Conservation (phyloP, 768 basidiomycete species). For the Cystofilobasidium capitatum region DNA sequence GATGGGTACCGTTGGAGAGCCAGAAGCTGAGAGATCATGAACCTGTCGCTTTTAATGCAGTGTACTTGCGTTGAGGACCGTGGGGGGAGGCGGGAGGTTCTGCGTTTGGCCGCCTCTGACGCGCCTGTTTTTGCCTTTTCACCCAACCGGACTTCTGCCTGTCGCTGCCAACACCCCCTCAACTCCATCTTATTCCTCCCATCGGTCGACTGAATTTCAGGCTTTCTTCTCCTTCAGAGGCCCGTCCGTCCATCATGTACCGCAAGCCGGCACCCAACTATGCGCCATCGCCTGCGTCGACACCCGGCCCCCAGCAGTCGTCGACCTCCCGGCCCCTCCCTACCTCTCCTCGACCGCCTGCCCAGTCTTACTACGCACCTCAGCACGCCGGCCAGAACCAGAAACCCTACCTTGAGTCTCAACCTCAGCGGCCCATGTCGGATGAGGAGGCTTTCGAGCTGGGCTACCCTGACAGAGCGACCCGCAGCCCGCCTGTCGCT, state of each 20-base stretch:
- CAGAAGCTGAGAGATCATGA: too few relatives aligned
- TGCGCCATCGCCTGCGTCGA: background rate
- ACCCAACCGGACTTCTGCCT: too few relatives aligned
- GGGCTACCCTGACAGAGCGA: slow-evolving; percentile 14
- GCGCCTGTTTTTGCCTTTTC: too few relatives aligned
- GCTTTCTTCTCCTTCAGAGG: too few relatives aligned
- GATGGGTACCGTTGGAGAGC: too few relatives aligned
- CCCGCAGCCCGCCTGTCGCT: background rate
- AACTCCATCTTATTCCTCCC: too few relatives aligned
- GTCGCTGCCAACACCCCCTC: too few relatives aligned
- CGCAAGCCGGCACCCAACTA: background rate
- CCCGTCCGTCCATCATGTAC: background rate
- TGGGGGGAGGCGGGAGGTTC: too few relatives aligned
- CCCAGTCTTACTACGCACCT: background rate
- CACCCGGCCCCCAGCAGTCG: background rate
- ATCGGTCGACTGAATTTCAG: too few relatives aligned
- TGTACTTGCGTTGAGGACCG: too few relatives aligned
- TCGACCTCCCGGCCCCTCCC: background rate
- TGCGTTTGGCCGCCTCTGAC: too few relatives aligned
- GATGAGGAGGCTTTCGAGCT: slow-evolving; percentile 21
- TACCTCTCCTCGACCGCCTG: background rate
- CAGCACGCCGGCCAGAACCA: background rate
- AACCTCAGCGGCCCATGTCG: background rate
- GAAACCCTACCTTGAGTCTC: background rate
- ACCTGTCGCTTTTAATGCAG: too few relatives aligned